A percentile compares a stretch with the other conserved stretches of the same genome.
Conservation (phyloP, 1,139 yeast genomes). For the Candida tropicalis region DNA sequence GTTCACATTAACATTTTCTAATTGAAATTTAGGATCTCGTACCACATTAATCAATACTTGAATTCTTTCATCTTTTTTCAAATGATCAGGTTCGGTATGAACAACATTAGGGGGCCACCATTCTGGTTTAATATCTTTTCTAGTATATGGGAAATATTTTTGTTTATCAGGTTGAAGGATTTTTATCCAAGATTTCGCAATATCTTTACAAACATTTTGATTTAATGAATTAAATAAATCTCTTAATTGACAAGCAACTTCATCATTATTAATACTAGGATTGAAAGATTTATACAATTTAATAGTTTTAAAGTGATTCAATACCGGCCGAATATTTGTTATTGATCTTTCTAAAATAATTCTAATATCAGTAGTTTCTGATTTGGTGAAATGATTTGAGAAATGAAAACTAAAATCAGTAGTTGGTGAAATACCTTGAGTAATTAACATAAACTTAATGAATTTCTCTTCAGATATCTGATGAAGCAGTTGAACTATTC, state of each 20-base stretch:
- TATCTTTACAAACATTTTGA: constrained; percentile 59
- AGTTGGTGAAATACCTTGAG: constrained; percentile 11
- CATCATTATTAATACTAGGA: neutral
- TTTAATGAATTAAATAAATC: constrained; percentile 22
- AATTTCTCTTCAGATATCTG: constrained; percentile 1
- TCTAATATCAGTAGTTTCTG: constrained; percentile 17
- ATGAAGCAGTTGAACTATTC: neutral
- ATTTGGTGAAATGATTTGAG: constrained; percentile 19
- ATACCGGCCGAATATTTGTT: constrained; percentile 19
- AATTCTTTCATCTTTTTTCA: constrained; percentile 56
- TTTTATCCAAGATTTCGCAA: constrained; percentile 72
- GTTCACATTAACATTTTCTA: constrained; percentile 25
- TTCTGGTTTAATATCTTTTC: constrained; percentile 37
- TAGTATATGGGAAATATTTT: constrained; percentile 60
- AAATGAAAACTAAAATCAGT: constrained; percentile 16
- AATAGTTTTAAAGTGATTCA: constrained; percentile 14
- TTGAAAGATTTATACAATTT: constrained; percentile 5
- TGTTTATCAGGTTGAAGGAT: constrained; percentile 69
- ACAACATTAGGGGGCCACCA: constrained; percentile 73
- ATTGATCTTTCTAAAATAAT: constrained; percentile 14
- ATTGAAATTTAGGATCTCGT: constrained; percentile 26
- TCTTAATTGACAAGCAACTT: constrained; percentile 18
- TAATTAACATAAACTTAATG: constrained; percentile 11
- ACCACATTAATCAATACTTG: constrained; percentile 48
- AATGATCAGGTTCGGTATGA: constrained; percentile 77